Evolutionary conservation across 352 stramenopile genomes (phyloP), one percentile per base, ranked within the genome.

Genomic region (Phytophthora litchii): DNA sequence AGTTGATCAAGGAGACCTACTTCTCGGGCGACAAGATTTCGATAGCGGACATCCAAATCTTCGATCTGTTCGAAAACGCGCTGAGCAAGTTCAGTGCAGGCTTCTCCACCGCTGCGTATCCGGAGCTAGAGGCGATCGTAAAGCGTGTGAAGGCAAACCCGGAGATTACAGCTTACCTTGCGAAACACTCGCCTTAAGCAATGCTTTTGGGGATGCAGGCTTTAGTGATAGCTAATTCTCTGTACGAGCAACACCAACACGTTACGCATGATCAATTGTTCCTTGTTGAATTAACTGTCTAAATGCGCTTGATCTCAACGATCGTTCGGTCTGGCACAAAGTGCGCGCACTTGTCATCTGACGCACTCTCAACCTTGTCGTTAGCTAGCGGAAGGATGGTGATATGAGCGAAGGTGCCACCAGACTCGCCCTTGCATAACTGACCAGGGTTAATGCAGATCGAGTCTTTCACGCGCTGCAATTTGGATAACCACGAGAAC

Each of bases 391-490:
- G 93, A 44, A 98, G 79, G 29, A 99, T 87, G 32, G 91, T 89
- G 40, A 99, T 80, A 13, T 83, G 65, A 10, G 93, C 92, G 74
- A 97, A 99, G 1, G 95, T 98, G 42, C 96, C 96, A 47, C 96
- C 96, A 0, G 91, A 95, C 16, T 88, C 88, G 38, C 91, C 94
- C 73, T 98, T 98, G 48, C 90, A 96, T 19, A 99, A 70, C 58
- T 94, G 86, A 1, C 95, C 95, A 0, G 96, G 96, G 71, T 99
- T 99, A 43, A 99, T 72, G 61, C 95, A 96, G 25, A 99, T 87
- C 19, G 89, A 96, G 48, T 96, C 88, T 60, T 94, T 76, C 21
- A 98, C 74, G 17, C 92, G 76, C 72, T 97, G 73, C 16, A 70
- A 73, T 60, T 23, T 25, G 86, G 88, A 21, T 45, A 47, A 44